These are phyloP conservation scores for Colletotrichum orchidophilum DNA, from an alignment of 2,329 filamentous ascomycete species.

Conservation along the genomic window DNA sequence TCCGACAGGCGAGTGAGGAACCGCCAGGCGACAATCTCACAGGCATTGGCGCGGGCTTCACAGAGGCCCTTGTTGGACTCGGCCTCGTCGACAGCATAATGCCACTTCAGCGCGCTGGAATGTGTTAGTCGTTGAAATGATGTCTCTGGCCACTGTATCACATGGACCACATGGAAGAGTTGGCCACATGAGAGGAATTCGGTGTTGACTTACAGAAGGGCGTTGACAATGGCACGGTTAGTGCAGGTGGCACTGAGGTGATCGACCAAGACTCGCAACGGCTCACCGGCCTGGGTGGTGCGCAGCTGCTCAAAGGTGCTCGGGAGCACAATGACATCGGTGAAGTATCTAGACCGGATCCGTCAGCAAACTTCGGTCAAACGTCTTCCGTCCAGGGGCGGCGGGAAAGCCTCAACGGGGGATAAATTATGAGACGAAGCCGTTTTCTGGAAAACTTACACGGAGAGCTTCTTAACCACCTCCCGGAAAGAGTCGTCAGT, in stretches of 20 bases:
- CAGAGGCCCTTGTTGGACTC: constrained; percentile 67
- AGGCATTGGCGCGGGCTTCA: constrained; percentile 75
- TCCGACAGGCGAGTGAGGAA: constrained; percentile 78
- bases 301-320: constrained; percentile 79
- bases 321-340: constrained; percentile 69
- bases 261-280: constrained; percentile 66
- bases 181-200: not conserved
- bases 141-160: not conserved
- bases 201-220: constrained; percentile 69
- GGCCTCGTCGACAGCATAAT: constrained; percentile 72
- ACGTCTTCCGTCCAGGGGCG: not conserved
- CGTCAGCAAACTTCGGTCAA: constrained; percentile 22
- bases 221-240: constrained; percentile 77
- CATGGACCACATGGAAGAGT: not conserved
- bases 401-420: not conserved
- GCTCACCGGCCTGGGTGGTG: constrained; percentile 70
- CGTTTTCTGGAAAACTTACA: constrained; percentile 51
- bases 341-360: constrained; percentile 64
- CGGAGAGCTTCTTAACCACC: constrained; percentile 73
- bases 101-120: constrained; percentile 75
- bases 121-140: not conserved
- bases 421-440: not conserved
- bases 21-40: constrained; percentile 84
- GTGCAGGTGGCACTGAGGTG: constrained; percentile 71
- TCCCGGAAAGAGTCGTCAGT: constrained; percentile 69